Conservation (phyloP, 768 basidiomycete species). For the Russula ochroleuca region DNA sequence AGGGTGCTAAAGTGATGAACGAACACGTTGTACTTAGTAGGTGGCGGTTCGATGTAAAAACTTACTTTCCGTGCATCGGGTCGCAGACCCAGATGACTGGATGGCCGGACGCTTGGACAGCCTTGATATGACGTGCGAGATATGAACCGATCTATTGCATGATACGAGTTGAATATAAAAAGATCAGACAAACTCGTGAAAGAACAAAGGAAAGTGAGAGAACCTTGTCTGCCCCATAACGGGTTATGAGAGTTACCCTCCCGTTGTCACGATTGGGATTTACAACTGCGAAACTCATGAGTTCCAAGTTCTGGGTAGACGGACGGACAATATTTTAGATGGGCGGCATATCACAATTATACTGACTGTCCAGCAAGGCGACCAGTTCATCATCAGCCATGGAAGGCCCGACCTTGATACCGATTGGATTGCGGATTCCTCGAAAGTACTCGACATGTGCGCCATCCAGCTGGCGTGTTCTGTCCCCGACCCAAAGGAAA, state of each 20-base stretch:
- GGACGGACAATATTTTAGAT: background rate
- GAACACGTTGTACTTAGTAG: background rate
- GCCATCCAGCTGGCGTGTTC: conserved; percentile 85
- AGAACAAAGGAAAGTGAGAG: background rate
- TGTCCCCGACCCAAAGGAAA: conserved; percentile 96
- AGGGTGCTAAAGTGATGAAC: conserved; percentile 55
- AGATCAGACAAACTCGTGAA: background rate
- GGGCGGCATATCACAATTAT: background rate
- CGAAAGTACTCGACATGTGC: conserved; percentile 96
- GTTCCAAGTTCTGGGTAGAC: background rate
- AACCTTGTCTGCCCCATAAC: conserved; percentile 89
- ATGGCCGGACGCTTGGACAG: conserved; percentile 75
- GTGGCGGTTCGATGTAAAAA: conserved; percentile 16
- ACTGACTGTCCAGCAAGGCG: conserved; percentile 67
- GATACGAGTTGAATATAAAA: background rate
- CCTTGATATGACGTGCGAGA: conserved; percentile 75
- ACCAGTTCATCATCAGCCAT: conserved; percentile 78
- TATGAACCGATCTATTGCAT: conserved; percentile 61
- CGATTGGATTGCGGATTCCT: conserved; percentile 89
- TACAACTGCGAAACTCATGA: conserved; percentile 54
- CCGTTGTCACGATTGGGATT: conserved; percentile 83
- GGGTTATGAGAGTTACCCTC: conserved; percentile 83
- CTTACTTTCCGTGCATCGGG: conserved; percentile 98
- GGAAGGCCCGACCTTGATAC: conserved; percentile 92
- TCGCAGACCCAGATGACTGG: conserved; percentile 94